Percentiles rank a stretch among this genome's conserved stretches.
These are phyloP conservation scores for Talaromyces islandicus DNA, from an alignment of 2,329 filamentous ascomycete species.

Conservation along the genomic window DNA sequence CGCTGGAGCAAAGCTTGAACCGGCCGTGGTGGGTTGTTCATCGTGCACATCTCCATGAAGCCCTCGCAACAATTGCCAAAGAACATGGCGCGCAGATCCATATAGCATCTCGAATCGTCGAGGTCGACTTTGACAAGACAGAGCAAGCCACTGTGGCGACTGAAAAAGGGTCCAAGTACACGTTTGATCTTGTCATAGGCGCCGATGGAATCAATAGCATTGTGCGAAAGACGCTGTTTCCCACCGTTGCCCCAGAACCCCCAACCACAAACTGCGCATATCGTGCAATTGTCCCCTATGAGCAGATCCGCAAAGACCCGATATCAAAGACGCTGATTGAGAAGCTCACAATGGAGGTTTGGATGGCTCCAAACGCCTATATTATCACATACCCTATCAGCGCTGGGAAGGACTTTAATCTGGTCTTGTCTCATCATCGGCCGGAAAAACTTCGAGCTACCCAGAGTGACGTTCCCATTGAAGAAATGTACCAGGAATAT, in stretches of 20 bases:
- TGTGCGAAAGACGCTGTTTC: conserved; percentile 35
- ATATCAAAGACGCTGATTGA: conserved; percentile 33
- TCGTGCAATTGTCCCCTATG: conserved; percentile 40
- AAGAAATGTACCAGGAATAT: conserved; percentile 39
- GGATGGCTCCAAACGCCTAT: conserved; percentile 31
- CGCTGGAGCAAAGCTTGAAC: conserved; percentile 25
- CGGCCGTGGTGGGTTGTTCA: conserved; percentile 45
- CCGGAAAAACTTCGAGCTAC: conserved; percentile 30
- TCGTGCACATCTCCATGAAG: conserved; percentile 42
- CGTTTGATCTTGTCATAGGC: conserved; percentile 34
- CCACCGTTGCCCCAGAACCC: conserved; percentile 34
- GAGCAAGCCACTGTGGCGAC: conserved; percentile 26
- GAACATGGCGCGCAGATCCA: conserved; percentile 33
- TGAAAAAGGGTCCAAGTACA: conserved; percentile 19
- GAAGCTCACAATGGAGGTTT: conserved; percentile 41
- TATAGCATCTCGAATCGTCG: conserved; percentile 31
- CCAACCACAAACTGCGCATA: conserved; percentile 42
- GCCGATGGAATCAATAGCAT: conserved; percentile 39
- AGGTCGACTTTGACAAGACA: conserved; percentile 21
- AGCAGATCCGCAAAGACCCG: conserved; percentile 38
- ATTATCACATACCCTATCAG: conserved; percentile 45
- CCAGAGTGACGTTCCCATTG: conserved; percentile 34
- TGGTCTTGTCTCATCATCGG: conserved; percentile 40
- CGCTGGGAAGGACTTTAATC: conserved; percentile 40
- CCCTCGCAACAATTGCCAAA: conserved; percentile 35